phyloP scores from a whole-genome alignment of 2,329 filamentous ascomycete genomes.

The Aspergillus viridinutans region DNA sequence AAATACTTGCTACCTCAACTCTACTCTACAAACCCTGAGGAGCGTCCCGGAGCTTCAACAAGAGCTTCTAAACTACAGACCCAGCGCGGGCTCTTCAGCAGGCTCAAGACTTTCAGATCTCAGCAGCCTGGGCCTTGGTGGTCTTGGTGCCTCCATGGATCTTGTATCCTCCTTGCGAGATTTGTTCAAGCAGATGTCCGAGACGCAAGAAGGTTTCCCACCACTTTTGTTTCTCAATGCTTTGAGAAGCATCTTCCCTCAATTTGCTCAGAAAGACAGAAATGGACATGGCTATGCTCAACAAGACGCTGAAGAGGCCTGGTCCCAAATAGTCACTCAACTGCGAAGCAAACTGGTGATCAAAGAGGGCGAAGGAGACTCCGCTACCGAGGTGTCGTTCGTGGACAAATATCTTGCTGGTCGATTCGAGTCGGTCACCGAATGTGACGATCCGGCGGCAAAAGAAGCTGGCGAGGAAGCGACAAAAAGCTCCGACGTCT shows the following conservation, averaged over 20 bases:
- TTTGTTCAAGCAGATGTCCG: conserved; percentile 82
- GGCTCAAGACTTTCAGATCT: conserved; percentile 40
- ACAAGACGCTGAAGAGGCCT: conserved; percentile 97
- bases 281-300: conserved; percentile 85
- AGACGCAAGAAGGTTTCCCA: conserved; percentile 81
- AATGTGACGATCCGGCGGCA: conserved; percentile 78
- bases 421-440: conserved; percentile 69
- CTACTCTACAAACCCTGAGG: conserved; percentile 85
- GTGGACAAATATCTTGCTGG: conserved; percentile 89
- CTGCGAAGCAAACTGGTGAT: conserved; percentile 72
- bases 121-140: conserved; percentile 54
- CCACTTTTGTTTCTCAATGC: conserved; percentile 79
- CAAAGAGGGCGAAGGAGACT: conserved; percentile 46
- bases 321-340: conserved; percentile 89
- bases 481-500: conserved; percentile 64
- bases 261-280: conserved; percentile 86
- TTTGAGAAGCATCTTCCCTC: conserved; percentile 75
- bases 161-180: conserved; percentile 73
- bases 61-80: conserved; percentile 63
- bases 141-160: conserved; percentile 60
- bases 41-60: conserved; percentile 87
- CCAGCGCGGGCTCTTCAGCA: conserved; percentile 28
- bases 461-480: conserved; percentile 69
- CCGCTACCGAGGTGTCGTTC: conserved; percentile 60
- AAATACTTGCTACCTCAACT: conserved; percentile 98